Evolutionary conservation across 164 flowering plant species (phyloP), one percentile per base, ranked within the genome.

Genomic region (Hamamelis virginiana): DNA sequence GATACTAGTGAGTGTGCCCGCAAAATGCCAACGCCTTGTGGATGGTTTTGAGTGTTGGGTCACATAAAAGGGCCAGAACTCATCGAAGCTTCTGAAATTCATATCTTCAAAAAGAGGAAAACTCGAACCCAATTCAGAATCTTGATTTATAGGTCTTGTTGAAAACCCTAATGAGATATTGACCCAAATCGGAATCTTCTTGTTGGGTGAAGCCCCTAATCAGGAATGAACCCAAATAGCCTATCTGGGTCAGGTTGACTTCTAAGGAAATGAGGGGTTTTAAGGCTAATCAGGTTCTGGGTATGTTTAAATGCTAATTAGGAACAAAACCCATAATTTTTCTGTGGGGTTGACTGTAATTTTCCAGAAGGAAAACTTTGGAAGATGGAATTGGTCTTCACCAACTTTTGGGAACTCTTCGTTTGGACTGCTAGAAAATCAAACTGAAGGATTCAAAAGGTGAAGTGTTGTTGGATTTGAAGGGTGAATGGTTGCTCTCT

Each of bases 21-120:
- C 74, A 63, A 94, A 91, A 73, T 94, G 98, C 98, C 95, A 94
- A 9, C 95, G 86, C 75, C 98, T 82, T 10, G 98, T 94, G 5
- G 89, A 83, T 68, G 87, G 80, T 66, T 94, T 91, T 3, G 98
- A 90, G 80, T 94, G 98, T 68, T 94, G 98, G 72, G 16, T 91
- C 77, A 94, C 76, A 71, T 94, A 94, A 73, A 91, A 90, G 8
- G 86, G 76, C 98, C 98, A 94, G 75, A 94, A 94, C 68, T 94
- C 98, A 5, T 90, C 97, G 52, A 94, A 74, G 79, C 85, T 91
- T 75, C 93, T 89, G 83, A 86, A 89, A 81, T 87, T 90, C 98
- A 90, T 90, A 25, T 15, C 77, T 69, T 69, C 22, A 23, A n/a
- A n/a, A n/a, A n/a, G n/a, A 15, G 2, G 57, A 1, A 9, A 65